phyloP scores from a whole-genome alignment of 768 basidiomycete species.

The Collybiopsis confluens region DNA sequence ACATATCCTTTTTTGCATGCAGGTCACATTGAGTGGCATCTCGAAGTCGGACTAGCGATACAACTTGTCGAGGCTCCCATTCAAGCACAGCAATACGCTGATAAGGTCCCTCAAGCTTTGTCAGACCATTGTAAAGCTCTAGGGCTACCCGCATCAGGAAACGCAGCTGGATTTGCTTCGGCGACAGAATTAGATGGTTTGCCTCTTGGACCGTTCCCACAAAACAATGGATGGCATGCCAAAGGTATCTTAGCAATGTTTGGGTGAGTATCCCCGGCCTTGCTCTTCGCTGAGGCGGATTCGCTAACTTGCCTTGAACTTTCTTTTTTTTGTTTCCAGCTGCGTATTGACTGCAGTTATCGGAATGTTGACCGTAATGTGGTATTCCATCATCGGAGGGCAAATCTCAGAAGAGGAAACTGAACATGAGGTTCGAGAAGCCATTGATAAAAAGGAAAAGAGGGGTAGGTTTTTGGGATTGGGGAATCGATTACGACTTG shows the following conservation, averaged over 20 bases:
- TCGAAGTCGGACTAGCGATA: slow-evolving; percentile 79
- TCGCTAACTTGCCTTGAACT: background rate
- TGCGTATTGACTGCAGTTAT: slow-evolving; percentile 80
- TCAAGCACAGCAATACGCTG: too few relatives aligned
- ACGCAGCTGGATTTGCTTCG: slow-evolving; percentile 79
- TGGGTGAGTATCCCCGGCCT: slow-evolving; percentile 40
- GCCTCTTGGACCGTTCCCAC: too few relatives aligned
- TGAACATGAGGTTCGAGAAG: slow-evolving; percentile 59
- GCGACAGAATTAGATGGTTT: slow-evolving; percentile 72
- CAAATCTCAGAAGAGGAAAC: slow-evolving; percentile 85
- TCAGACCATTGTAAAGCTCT: slow-evolving; percentile 70
- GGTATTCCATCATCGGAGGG: too few relatives aligned
- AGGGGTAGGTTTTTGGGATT: slow-evolving; percentile 44
- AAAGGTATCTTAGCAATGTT: slow-evolving; percentile 76
- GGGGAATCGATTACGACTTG: too few relatives aligned
- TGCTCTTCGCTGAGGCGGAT: too few relatives aligned
- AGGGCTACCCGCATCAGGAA: slow-evolving; percentile 62
- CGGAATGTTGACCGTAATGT: slow-evolving; percentile 81
- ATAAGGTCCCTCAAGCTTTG: too few relatives aligned
- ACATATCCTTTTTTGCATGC: background rate
- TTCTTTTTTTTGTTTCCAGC: slow-evolving; percentile 24
- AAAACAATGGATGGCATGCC: too few relatives aligned
- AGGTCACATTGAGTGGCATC: slow-evolving; percentile 88
- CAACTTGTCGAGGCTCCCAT: slow-evolving; percentile 84
- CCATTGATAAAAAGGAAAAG: slow-evolving; percentile 53